Percentiles rank a stretch among this genome's conserved stretches.
These are phyloP conservation scores for Yamadazyma insecticola DNA, from an alignment of 805 yeast species.

Conservation along the genomic window DNA sequence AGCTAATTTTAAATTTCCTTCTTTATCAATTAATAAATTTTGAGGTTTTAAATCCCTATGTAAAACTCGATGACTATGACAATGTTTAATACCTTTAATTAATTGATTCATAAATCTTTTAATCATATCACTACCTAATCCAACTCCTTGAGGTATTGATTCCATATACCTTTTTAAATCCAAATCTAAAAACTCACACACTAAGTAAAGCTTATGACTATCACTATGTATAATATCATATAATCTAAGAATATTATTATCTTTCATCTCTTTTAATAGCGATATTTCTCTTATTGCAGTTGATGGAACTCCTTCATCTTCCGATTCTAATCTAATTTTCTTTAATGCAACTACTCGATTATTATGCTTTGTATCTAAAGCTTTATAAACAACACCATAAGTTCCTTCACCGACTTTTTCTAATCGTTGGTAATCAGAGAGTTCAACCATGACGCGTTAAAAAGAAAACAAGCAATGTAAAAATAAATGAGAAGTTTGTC, in stretches of 20 bases:
- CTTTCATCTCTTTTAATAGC: slow-evolving; percentile 85
- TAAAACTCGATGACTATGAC: slow-evolving; percentile 90
- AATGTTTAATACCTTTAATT: slow-evolving; percentile 84
- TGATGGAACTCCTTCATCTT: slow-evolving; percentile 97
- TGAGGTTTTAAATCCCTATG: slow-evolving; percentile 98
- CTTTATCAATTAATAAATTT: slow-evolving; percentile 88
- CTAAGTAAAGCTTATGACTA: slow-evolving; percentile 85
- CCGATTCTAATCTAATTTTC: slow-evolving; percentile 92
- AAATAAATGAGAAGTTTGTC: no score
- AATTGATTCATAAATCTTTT: slow-evolving; percentile 91
- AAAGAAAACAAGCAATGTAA: no score
- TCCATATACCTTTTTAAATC: slow-evolving; percentile 98
- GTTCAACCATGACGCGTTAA: slow-evolving; percentile 70
- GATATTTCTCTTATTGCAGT: slow-evolving; percentile 97
- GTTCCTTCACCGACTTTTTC: slow-evolving; percentile 98
- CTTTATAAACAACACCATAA: slow-evolving; percentile 97
- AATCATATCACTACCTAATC: slow-evolving; percentile 85
- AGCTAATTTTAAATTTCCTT: slow-evolving; percentile 77
- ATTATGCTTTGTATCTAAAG: slow-evolving; percentile 81
- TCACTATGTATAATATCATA: slow-evolving; percentile 95
- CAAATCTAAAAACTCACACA: slow-evolving; percentile 88
- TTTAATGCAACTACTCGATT: slow-evolving; percentile 94
- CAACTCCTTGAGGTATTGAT: slow-evolving; percentile 83
- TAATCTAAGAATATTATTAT: slow-evolving; percentile 86
- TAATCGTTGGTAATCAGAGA: slow-evolving; percentile 86